A percentile compares a stretch with the other conserved stretches of the same genome.
These are phyloP conservation scores for Colletotrichum sp. DNA, from an alignment of 2,329 filamentous ascomycete genomes.

Conservation along the genomic window DNA sequence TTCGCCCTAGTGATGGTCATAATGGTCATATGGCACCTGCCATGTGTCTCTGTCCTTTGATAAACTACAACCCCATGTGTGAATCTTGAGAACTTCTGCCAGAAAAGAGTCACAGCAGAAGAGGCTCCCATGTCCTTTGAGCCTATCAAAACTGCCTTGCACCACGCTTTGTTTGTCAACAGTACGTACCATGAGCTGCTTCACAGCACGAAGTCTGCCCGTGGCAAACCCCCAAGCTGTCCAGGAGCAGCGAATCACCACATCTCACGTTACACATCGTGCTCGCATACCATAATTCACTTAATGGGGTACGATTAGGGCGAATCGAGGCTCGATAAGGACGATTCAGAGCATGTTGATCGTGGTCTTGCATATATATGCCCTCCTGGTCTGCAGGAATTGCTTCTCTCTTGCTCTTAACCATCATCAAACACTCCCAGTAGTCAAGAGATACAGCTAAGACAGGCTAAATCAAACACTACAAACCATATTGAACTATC, in stretches of 20 bases:
- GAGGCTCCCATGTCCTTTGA: fast-evolving
- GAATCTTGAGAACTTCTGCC: neutral
- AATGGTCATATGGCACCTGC: neutral
- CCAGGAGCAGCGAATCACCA: neutral
- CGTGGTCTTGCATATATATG: neutral
- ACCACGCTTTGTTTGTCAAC: neutral
- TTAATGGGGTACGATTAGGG: neutral
- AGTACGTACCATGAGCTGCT: neutral
- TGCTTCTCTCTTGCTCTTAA: neutral
- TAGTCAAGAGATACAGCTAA: neutral
- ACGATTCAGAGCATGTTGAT: neutral
- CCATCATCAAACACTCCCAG: neutral
- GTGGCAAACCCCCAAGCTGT: neutral
- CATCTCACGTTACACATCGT: neutral
- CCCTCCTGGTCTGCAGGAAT: neutral
- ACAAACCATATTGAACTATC: neutral
- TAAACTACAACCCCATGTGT: neutral
- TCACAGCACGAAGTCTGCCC: neutral
- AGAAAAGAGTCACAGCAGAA: neutral
- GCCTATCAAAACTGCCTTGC: neutral
- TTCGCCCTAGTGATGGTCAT: neutral
- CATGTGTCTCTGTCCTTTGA: neutral
- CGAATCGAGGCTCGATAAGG: neutral
- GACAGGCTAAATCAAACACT: no score
- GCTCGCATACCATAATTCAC: neutral